These are phyloP conservation scores for Rhizopus delemar DNA, from an alignment of 371 early-diverging fungal genomes.

Conservation along the genomic window DNA sequence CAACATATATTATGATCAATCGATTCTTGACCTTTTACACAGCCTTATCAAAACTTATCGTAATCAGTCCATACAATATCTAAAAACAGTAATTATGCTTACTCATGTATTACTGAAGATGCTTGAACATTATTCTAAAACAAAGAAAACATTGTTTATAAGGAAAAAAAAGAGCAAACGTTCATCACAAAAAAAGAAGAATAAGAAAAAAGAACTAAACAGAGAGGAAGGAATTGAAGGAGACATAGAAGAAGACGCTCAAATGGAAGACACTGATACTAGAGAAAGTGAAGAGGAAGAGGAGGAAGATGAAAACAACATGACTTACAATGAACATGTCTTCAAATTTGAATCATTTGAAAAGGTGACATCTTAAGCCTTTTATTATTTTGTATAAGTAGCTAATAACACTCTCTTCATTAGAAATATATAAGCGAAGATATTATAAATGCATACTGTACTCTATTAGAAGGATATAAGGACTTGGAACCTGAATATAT, in stretches of 20 bases:
- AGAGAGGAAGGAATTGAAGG: constrained; percentile 4
- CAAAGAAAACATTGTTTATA: constrained; percentile 54
- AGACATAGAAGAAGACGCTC: constrained; percentile 24
- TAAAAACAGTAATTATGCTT: constrained; percentile 55
- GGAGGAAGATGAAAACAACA: constrained; percentile 28
- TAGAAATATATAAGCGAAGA: constrained; percentile 57
- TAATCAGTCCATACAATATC: constrained; percentile 54
- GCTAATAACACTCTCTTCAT: neutral
- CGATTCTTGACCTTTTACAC: constrained; percentile 60
- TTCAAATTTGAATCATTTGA: constrained; percentile 64
- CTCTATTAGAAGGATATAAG: constrained; percentile 51
- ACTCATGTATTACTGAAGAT: constrained; percentile 64
- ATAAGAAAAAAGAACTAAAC: constrained; percentile 9
- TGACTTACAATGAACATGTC: constrained; percentile 49
- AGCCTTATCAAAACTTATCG: constrained; percentile 50
- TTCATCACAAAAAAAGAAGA: constrained; percentile 11
- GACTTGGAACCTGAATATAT: constrained; percentile 51
- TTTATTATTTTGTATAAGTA: no score
- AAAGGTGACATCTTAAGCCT: constrained; percentile 37
- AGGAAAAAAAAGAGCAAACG: constrained; percentile 36
- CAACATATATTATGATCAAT: constrained; percentile 72
- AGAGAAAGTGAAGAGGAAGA: constrained; percentile 23
- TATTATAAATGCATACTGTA: constrained; percentile 57
- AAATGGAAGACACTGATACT: neutral
- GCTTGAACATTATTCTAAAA: constrained; percentile 60